Percentiles rank a stretch among this genome's conserved stretches.
These are phyloP conservation scores for Mortierella claussenii DNA, from an alignment of 192 early-diverging fungal genomes.

Conservation along the genomic window DNA sequence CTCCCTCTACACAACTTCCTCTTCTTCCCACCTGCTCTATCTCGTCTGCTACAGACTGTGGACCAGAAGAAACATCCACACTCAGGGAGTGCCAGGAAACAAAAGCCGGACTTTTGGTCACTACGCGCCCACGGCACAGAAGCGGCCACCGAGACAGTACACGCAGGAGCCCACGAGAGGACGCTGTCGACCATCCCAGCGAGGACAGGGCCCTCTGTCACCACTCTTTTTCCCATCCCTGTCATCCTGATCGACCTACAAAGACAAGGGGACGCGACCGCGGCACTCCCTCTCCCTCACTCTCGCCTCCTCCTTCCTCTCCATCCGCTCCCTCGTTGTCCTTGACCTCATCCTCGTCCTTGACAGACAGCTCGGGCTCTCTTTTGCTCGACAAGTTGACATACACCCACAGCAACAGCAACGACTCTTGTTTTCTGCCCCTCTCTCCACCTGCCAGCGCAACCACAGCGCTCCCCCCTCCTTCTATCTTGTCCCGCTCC, in stretches of 20 bases:
- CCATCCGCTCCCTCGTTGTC: constrained; percentile 4
- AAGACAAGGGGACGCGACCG: constrained; percentile 6
- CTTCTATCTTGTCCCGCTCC: constrained; percentile 3
- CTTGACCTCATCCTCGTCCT: background rate
- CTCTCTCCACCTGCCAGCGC: constrained; percentile 28
- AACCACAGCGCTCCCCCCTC: constrained; percentile 10
- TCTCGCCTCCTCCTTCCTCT: constrained; percentile 14
- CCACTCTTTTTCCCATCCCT: background rate
- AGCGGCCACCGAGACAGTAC: background rate
- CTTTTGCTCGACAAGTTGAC: too few species aligned
- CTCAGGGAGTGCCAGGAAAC: too few species aligned
- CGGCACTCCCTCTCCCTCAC: constrained; percentile 10
- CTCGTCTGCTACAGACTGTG: background rate
- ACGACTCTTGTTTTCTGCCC: background rate
- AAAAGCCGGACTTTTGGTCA: constrained; percentile 2
- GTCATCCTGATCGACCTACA: background rate
- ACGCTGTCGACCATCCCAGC: background rate
- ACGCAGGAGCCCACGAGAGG: constrained; percentile 1
- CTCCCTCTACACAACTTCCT: background rate
- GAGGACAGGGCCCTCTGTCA: background rate
- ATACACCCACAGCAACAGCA: too few species aligned
- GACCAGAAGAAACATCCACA: background rate
- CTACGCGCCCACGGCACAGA: background rate
- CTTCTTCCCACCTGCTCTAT: background rate
- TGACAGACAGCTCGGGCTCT: too few species aligned